Conservation (phyloP, 179 eudicot genomes). For the Beta lomatogona region DNA sequence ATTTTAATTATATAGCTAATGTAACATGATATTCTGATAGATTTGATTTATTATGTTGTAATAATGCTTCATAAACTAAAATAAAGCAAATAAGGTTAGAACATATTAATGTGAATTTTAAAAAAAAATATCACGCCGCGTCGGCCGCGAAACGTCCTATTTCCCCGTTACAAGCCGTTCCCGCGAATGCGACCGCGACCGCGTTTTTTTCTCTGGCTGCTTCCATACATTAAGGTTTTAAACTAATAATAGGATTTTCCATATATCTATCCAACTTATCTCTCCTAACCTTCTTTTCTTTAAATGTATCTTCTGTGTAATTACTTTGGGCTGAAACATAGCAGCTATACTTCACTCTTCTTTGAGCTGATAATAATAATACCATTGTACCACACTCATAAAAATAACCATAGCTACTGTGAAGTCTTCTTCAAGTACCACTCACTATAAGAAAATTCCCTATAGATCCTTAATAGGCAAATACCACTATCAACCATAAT, state of each 20-base stretch:
- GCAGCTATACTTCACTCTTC: not conserved
- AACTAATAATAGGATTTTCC: not conserved
- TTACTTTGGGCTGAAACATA: not conserved
- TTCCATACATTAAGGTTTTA: not conserved
- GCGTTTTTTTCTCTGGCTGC: too few species aligned
- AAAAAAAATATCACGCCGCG: too few species aligned
- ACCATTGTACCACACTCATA: not conserved
- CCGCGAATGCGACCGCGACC: too few species aligned
- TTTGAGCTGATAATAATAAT: not conserved
- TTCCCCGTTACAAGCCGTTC: too few species aligned
- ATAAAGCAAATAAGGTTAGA: too few species aligned
- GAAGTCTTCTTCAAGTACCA: not conserved
- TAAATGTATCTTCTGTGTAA: not conserved
- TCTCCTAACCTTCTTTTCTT: not conserved
- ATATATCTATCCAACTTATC: not conserved
- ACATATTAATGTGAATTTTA: too few species aligned
- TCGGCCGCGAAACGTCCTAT: too few species aligned
- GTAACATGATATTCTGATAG: too few species aligned
- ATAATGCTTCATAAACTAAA: too few species aligned
- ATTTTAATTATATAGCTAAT: too few species aligned
- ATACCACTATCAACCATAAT: not conserved
- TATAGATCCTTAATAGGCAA: not conserved
- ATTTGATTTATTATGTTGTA: too few species aligned
- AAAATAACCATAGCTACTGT: not conserved
- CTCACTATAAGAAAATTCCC: not conserved